A percentile compares a stretch with the other conserved stretches of the same genome.
phyloP scores from a whole-genome alignment of 2,329 filamentous ascomycete genomes.

The Xylariaceae sp. region DNA sequence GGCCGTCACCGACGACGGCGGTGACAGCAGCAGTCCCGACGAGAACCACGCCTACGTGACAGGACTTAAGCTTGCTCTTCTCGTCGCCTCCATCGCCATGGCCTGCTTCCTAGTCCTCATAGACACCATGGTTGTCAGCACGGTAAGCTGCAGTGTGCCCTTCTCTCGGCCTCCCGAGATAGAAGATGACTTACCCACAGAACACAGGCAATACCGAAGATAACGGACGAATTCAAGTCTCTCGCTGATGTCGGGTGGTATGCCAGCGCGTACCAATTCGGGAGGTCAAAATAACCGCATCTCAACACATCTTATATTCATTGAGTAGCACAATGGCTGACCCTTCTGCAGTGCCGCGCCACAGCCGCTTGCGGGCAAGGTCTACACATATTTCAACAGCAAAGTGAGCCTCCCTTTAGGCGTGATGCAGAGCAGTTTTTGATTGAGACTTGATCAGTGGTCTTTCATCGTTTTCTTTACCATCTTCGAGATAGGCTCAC shows the following conservation, averaged over 20 bases:
- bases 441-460: constrained; percentile 23
- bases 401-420: constrained; percentile 28
- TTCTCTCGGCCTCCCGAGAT: too few relatives aligned
- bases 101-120: constrained; percentile 35
- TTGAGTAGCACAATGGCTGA: too few relatives aligned
- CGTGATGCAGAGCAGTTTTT: neutral
- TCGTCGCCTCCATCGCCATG: constrained; percentile 3
- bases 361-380: constrained; percentile 37
- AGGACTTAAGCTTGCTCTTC: constrained; percentile 10
- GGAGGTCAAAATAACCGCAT: constrained; percentile 6
- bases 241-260: constrained; percentile 48
- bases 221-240: constrained; percentile 40
- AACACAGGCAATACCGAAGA: constrained; percentile 32
- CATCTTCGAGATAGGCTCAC: constrained; percentile 46
- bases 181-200: neutral
- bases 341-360: constrained; percentile 36
- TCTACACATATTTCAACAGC: constrained; percentile 35
- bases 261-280: constrained; percentile 36
- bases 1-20: too few relatives aligned
- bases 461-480: constrained; percentile 30
- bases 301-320: too few relatives aligned
- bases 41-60: too few relatives aligned
- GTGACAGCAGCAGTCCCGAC: too few relatives aligned
- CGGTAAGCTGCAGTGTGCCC: constrained; percentile 25
- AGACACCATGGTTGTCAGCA: constrained; percentile 39